A percentile compares a stretch with the other conserved stretches of the same genome.
Evolutionary conservation across 495 filamentous ascomycete species (phyloP).

Genomic region (Tuber microsphaerosporum): DNA sequence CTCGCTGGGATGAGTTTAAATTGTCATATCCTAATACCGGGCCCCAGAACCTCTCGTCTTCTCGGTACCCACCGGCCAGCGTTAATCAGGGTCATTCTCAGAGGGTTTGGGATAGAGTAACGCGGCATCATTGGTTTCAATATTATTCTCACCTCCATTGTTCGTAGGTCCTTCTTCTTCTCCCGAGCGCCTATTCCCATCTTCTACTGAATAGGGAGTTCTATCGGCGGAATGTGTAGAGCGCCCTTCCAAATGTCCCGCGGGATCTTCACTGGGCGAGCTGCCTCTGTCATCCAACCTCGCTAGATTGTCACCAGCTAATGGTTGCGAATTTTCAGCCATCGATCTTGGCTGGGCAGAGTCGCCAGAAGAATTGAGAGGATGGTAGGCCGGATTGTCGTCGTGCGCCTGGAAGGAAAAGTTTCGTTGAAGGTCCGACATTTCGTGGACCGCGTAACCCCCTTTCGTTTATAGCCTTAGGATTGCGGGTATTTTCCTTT

Average conservation of each 20-base stretch:
- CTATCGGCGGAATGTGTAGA: not conserved
- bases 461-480: conserved; percentile 4
- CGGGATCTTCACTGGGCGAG: not conserved
- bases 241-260: not conserved
- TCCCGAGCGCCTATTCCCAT: not conserved
- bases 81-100: not conserved
- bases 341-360: conserved; percentile 8
- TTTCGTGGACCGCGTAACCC: conserved; percentile 7
- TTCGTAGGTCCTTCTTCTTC: not conserved
- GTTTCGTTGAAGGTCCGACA: conserved; percentile 22
- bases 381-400: conserved; percentile 19
- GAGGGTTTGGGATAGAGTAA: not conserved
- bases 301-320: not conserved
- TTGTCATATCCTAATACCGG: not conserved
- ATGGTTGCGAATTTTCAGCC: not conserved
- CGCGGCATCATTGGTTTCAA: not conserved
- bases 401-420: conserved; percentile 36
- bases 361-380: conserved; percentile 12
- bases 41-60: not conserved
- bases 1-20: not conserved
- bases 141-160: not conserved
- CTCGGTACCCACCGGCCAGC: not conserved
- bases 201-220: not conserved
- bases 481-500: not conserved
- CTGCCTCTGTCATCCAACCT: not conserved